A percentile compares a stretch with the other conserved stretches of the same genome.
Evolutionary conservation across 78 protist species (phyloP).

Genomic region (Tieghemostelium lacteum): DNA sequence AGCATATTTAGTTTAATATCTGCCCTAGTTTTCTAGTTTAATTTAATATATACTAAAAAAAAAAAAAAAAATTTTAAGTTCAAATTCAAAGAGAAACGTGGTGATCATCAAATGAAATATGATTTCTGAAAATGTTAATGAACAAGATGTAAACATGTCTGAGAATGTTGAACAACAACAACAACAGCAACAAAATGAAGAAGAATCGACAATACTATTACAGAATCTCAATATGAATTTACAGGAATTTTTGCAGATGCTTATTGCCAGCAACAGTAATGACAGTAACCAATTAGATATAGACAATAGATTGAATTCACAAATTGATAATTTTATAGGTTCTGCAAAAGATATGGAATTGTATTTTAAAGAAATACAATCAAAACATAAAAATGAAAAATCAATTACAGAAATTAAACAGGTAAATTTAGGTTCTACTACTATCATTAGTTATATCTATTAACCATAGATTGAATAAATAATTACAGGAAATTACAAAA

Average conservation of each 20-base stretch:
- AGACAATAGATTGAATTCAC: neutral
- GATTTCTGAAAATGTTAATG: too few relatives aligned
- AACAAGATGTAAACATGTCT: too few relatives aligned
- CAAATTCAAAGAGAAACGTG: too few relatives aligned
- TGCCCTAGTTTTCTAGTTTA: neutral
- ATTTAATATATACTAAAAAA: too few relatives aligned
- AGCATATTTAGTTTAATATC: conserved; percentile 10
- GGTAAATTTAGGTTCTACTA: neutral
- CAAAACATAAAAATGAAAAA: conserved; percentile 27
- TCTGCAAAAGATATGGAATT: conserved; percentile 12
- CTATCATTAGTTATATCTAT: neutral
- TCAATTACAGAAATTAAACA: conserved; percentile 40
- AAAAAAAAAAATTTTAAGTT: too few relatives aligned
- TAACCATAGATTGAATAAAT: neutral
- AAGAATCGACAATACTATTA: conserved; percentile 32
- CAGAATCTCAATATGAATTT: conserved; percentile 13
- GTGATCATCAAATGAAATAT: too few relatives aligned
- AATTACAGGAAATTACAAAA: conserved; percentile 10
- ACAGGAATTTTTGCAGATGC: conserved; percentile 1
- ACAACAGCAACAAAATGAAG: too few relatives aligned
- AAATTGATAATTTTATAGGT: neutral
- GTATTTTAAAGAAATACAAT: conserved; percentile 14
- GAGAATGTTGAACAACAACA: too few relatives aligned
- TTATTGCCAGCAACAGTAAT: conserved; percentile 1
- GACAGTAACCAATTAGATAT: neutral